Base-by-base conservation (phyloP, 2,329 filamentous ascomycete species). In the Colletotrichum musae region DNA sequence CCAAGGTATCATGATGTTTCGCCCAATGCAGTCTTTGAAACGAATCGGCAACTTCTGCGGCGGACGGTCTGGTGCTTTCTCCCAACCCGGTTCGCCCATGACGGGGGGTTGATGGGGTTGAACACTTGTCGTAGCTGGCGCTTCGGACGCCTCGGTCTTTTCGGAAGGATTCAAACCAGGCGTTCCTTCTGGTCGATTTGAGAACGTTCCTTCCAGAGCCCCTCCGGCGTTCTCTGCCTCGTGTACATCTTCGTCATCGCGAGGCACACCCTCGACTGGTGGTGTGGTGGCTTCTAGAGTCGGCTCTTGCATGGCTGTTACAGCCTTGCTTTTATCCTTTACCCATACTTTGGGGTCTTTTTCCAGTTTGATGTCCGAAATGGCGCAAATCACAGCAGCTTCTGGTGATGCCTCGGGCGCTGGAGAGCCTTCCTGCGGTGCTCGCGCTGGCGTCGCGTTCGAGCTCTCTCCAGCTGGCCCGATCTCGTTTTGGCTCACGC, bases 41-140 rank as follows among this genome's bases (percentile, higher is more conserved):
- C 71, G 56, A 48, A 72, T 72, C 16, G 71, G 71, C 10, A 72
- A 28, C 26, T 71, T 72, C 50, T 71, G 69, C 7, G 60, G 48
- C n/a, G 69, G 61, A 9, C 53, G 62, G 6, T 48, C 65, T 10
- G 69, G 41, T 28, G 66, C 62, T 32, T 58, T 63, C 24, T 54
- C 68, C 71, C 71, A 72, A 6, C 56, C 56, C 6, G 56, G 10
- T 18, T 58, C 21, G 21, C 56, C 56, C 56, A 58, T 58, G 21
- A 32, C 41, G 10, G 28, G 53, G 6, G 53, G 28, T 41, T 21
- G 53, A 41, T 57, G n/a, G n/a, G 26, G 26, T 32, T n/a, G 52
- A n/a, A 18, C 26, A 54, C 15, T 13, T n/a, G 26, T 16, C 21
- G 21, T 12, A 13, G 12, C 4, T 24, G 52, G 52, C 21, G 12